These are phyloP conservation scores for Lepidium aucheri DNA, from an alignment of 345 rosid species.

Conservation along the genomic window DNA sequence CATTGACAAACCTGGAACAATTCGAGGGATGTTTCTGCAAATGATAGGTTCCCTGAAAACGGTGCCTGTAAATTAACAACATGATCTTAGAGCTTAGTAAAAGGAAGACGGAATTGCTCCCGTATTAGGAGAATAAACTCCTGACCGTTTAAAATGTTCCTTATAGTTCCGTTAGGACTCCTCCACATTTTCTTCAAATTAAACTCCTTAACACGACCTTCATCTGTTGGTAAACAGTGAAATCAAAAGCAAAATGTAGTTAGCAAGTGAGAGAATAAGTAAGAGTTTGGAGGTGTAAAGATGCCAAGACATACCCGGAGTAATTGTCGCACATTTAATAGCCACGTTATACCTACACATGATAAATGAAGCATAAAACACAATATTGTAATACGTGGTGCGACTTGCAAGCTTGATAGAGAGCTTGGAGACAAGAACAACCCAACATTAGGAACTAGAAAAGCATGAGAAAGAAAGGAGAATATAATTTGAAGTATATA, in stretches of 20 bases:
- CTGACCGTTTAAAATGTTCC: conserved; percentile 83
- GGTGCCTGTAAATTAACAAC: conserved; percentile 46
- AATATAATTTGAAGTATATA: not conserved
- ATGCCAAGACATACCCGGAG: conserved; percentile 39
- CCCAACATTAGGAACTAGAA: not conserved
- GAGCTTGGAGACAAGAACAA: not conserved
- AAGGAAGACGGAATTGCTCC: not conserved
- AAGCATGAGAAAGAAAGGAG: not conserved
- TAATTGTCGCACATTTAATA: conserved; percentile 57
- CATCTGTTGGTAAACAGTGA: conserved; percentile 41
- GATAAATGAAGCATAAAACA: not conserved
- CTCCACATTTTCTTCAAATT: conserved; percentile 82
- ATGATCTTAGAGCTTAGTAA: not conserved
- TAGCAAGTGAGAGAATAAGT: not conserved
- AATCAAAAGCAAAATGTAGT: not conserved
- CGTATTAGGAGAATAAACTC: conserved; percentile 10
- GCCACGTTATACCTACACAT: conserved; percentile 47
- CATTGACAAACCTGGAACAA: conserved; percentile 56
- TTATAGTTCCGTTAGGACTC: conserved; percentile 93
- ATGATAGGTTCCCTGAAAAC: conserved; percentile 91
- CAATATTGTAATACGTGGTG: not conserved
- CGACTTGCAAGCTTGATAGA: not conserved
- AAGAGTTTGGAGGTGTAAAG: not conserved
- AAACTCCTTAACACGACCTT: conserved; percentile 77
- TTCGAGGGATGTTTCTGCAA: conserved; percentile 70